Base-by-base conservation (phyloP, 768 basidiomycete genomes). In the Collybia sp. region DNA sequence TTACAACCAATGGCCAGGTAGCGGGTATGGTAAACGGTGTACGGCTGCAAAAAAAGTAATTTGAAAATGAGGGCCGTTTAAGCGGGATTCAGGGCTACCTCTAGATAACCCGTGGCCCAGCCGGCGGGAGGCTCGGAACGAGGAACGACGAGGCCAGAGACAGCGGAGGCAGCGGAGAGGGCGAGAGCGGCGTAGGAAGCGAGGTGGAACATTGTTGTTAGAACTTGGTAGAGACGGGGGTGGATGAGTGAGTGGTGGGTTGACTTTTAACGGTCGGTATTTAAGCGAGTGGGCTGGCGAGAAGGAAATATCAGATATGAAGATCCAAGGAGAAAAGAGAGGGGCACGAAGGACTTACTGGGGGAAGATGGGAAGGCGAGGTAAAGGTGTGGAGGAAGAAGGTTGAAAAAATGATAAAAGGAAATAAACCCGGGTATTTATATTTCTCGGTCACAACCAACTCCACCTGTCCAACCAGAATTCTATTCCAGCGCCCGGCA, bases 1-100 rank as follows among this genome's bases (percentile, higher is more conserved):
- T 71, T 56, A 57, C 79, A 82, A 41, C 67, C 69, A 51, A 85
- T 59, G 36, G 76, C 73, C 46, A 77, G 54, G 64, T 88, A 89
- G 48, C 87, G 73, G 20, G 59, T 53, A 66, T 86, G 81, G 67
- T 87, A 85, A 12, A 43, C 52, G 34, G 64, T 53, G 57, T 86
- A 86, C 13, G 59, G 40, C 80, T 83, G 45, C 18, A 42, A 20
- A 33, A 37, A 11, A 19, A 42, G 47, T 31, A 42, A 42, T 42
- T 18, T 42, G 45, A 25, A 25, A 25, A 25, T 4, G 4, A 25
- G 25, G 25, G 25, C 25, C 25, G 25, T 25, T 25, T 25, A 25
- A 25, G 8, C 25, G 25, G 25, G 8, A 25, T 25, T 25, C 25
- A 18, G 16, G 36, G 43, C 12, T 50, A 72, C 65, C 66, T 76